phyloP scores from a whole-genome alignment of 257 asterid genomes.

The Leptodermis oblonga region DNA sequence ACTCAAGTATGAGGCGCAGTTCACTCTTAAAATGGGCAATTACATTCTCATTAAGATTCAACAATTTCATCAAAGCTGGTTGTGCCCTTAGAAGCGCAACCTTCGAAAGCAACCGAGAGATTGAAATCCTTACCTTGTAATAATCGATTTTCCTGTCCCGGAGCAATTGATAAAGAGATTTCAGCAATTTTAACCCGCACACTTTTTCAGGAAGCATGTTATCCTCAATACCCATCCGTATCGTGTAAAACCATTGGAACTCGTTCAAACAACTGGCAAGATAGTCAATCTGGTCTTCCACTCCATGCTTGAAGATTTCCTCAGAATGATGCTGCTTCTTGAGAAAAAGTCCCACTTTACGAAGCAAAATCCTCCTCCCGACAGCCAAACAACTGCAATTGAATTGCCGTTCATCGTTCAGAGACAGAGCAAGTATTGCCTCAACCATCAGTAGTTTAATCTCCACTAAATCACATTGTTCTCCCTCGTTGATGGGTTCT shows the following conservation, averaged over 20 bases:
- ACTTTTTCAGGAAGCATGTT: not conserved
- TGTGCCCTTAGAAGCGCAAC: not conserved
- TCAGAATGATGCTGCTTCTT: not conserved
- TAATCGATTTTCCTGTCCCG: not conserved
- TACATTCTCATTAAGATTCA: not conserved
- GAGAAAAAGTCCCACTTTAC: not conserved
- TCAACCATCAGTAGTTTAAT: not conserved
- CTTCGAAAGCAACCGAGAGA: not conserved
- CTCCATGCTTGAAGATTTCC: too few species aligned
- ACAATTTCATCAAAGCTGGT: not conserved
- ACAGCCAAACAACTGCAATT: not conserved
- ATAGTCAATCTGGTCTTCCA: not conserved
- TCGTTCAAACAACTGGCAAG: not conserved
- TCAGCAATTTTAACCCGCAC: not conserved
- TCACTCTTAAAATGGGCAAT: not conserved
- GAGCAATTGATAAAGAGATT: not conserved
- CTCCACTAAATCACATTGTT: not conserved
- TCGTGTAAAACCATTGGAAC: not conserved
- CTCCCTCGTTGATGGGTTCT: too few species aligned
- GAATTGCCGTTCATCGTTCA: too few species aligned
- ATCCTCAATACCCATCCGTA: not conserved
- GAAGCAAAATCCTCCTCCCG: not conserved
- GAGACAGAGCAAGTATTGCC: not conserved
- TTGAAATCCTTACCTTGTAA: not conserved
- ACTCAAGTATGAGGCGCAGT: not conserved